Conservation (phyloP, 352 stramenopile genomes). For the Phytophthora kernoviae region DNA sequence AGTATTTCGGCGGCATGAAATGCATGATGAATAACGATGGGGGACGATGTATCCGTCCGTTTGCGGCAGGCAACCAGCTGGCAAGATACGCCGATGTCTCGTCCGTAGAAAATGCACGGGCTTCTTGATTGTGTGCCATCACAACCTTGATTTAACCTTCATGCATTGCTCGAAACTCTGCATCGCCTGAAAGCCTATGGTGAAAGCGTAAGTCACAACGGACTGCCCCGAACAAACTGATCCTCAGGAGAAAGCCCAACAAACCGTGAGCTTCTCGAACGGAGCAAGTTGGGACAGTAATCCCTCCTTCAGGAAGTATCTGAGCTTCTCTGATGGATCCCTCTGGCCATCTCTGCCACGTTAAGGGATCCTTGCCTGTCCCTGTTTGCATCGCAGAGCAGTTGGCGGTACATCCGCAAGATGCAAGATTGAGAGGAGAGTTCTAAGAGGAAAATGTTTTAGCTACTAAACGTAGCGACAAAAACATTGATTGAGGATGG, state of each 20-base stretch:
- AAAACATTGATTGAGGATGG: no score
- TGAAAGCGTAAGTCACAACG: background rate
- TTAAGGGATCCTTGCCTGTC: conserved; percentile 1
- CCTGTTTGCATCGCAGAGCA: no score
- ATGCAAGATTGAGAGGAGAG: no score
- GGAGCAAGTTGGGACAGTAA: background rate
- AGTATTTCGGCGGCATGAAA: background rate
- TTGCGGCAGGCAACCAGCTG: conserved; percentile 2
- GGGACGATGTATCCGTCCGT: background rate
- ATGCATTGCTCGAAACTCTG: conserved; percentile 1
- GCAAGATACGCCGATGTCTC: background rate
- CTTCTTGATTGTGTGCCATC: no score
- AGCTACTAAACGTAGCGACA: no score
- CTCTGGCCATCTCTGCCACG: conserved; percentile 32
- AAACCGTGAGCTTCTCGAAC: conserved; percentile 1
- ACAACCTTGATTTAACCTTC: background rate
- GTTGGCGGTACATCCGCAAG: background rate
- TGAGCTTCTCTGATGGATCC: conserved; percentile 18
- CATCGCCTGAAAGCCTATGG: no score
- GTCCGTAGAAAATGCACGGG: background rate
- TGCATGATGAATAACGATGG: background rate
- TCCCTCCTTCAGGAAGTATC: background rate
- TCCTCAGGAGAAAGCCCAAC: no score
- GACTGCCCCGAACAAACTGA: background rate
- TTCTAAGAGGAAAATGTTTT: no score